Conservation (phyloP, 345 rosid species). For the Capsella bursapastoris region DNA sequence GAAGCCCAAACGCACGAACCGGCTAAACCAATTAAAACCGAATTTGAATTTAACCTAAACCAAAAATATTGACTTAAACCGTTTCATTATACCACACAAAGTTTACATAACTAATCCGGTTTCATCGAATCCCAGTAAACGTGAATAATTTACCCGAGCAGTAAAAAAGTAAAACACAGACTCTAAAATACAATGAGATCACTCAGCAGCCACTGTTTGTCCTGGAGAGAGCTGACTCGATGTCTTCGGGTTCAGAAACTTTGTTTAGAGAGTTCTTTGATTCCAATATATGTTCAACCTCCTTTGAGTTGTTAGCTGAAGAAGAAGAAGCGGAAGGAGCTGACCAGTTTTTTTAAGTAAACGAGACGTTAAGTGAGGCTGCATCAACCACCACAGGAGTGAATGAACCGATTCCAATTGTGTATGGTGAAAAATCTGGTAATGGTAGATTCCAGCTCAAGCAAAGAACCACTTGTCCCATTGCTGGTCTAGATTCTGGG, state of each 20-base stretch:
- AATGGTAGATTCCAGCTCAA: constrained; percentile 30
- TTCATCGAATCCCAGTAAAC: too few species aligned
- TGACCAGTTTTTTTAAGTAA: constrained; percentile 28
- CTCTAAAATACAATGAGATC: not conserved
- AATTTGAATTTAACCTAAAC: not conserved
- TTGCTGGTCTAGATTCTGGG: constrained; percentile 48
- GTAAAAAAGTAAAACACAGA: not conserved
- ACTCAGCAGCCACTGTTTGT: constrained; percentile 1
- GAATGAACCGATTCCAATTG: constrained; percentile 41
- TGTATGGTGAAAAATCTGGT: constrained; percentile 37
- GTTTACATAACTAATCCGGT: too few species aligned
- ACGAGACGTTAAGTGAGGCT: constrained; percentile 16
- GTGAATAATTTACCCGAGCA: not conserved
- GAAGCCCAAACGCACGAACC: not conserved
- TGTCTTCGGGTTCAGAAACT: constrained; percentile 26
- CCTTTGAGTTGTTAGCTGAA: constrained; percentile 22
- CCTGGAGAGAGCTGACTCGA: constrained; percentile 11
- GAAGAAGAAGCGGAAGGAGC: constrained; percentile 28
- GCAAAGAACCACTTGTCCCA: constrained; percentile 45
- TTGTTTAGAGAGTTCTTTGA: constrained; percentile 18
- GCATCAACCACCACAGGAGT: constrained; percentile 42
- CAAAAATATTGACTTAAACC: too few species aligned
- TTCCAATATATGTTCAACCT: constrained; percentile 10
- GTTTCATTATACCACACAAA: too few species aligned
- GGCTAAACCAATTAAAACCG: not conserved